Evolutionary conservation across 2,329 filamentous ascomycete species (phyloP).

Genomic region (Alternaria gansuensis): DNA sequence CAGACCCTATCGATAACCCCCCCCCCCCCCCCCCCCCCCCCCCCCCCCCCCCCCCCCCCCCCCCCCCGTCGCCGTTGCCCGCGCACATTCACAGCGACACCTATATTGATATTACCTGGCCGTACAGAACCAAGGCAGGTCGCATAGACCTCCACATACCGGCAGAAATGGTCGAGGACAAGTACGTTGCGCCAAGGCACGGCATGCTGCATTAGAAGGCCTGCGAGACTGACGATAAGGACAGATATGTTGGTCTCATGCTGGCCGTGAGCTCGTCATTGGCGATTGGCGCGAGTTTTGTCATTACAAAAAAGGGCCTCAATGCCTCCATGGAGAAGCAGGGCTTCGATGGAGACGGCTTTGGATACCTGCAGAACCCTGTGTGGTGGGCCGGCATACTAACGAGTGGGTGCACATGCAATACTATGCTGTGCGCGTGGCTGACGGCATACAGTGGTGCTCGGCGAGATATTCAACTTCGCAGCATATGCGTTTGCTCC

Average conservation of each 20-base stretch:
- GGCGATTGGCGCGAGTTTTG: slow-evolving; percentile 80
- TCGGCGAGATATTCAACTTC: slow-evolving; percentile 96
- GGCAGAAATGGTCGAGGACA: slow-evolving; percentile 52
- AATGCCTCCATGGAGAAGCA: slow-evolving; percentile 90
- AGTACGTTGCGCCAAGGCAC: slow-evolving; percentile 43
- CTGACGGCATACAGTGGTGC: slow-evolving; percentile 70
- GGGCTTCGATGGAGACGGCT: slow-evolving; percentile 97
- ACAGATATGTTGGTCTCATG: slow-evolving; percentile 54
- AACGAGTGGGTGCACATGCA: slow-evolving; percentile 70
- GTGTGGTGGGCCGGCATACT: slow-evolving; percentile 96
- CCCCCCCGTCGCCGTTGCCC: slow-evolving; percentile 11
- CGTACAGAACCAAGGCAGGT: slow-evolving; percentile 13
- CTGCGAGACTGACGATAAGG: slow-evolving; percentile 36
- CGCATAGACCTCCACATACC: slow-evolving; percentile 24
- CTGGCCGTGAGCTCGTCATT: slow-evolving; percentile 54
- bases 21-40: slow-evolving; percentile 24
- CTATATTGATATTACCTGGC: slow-evolving; percentile 11
- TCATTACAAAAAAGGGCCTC: slow-evolving; percentile 98
- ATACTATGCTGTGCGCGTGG: neutral
- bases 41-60: slow-evolving; percentile 24
- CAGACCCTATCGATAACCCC: slow-evolving; percentile 21
- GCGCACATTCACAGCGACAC: slow-evolving; percentile 10
- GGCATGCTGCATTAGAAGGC: neutral
- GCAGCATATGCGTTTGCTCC: slow-evolving; percentile 98
- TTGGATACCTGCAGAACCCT: slow-evolving; percentile 91